These are phyloP conservation scores for Exserohilum turcica DNA, from an alignment of 2,329 filamentous ascomycete genomes.

Conservation along the genomic window DNA sequence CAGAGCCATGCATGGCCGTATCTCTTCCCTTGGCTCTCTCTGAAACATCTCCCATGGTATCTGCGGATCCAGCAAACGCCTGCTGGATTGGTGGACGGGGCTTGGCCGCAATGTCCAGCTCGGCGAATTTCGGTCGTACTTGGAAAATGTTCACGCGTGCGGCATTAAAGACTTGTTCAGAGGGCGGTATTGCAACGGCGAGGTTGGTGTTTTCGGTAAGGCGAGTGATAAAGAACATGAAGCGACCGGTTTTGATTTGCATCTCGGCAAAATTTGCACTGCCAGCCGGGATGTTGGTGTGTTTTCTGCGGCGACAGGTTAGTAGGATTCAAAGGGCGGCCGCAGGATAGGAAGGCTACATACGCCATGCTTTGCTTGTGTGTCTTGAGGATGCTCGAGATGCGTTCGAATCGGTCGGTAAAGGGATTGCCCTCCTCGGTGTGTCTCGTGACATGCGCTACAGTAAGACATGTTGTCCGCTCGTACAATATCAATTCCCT, in stretches of 20 bases:
- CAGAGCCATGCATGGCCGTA: constrained; percentile 4
- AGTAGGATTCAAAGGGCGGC: background rate
- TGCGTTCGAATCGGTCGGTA: constrained; percentile 88
- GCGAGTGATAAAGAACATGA: constrained; percentile 93
- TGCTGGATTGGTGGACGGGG: constrained; percentile 45
- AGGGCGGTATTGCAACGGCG: constrained; percentile 86
- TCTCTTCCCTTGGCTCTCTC: constrained; percentile 32
- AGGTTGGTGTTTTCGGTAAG: constrained; percentile 98
- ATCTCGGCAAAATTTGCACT: constrained; percentile 81
- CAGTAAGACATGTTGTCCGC: constrained; percentile 91
- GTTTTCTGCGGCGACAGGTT: constrained; percentile 61
- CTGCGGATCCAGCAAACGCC: constrained; percentile 43
- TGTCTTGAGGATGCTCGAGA: constrained; percentile 97
- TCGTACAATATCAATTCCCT: constrained; percentile 95
- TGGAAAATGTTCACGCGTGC: constrained; percentile 89
- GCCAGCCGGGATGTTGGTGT: constrained; percentile 79
- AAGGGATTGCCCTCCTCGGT: constrained; percentile 82
- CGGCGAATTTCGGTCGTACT: constrained; percentile 79
- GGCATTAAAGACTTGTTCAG: constrained; percentile 88
- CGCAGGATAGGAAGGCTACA: constrained; percentile 34
- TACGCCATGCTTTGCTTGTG: constrained; percentile 81
- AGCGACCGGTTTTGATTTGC: constrained; percentile 78
- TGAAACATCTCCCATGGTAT: constrained; percentile 25
- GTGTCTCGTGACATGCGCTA: constrained; percentile 85
- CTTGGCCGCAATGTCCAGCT: constrained; percentile 57